Evolutionary conservation across 148 eudicot species (phyloP).

Genomic region (Arbutus unedo): DNA sequence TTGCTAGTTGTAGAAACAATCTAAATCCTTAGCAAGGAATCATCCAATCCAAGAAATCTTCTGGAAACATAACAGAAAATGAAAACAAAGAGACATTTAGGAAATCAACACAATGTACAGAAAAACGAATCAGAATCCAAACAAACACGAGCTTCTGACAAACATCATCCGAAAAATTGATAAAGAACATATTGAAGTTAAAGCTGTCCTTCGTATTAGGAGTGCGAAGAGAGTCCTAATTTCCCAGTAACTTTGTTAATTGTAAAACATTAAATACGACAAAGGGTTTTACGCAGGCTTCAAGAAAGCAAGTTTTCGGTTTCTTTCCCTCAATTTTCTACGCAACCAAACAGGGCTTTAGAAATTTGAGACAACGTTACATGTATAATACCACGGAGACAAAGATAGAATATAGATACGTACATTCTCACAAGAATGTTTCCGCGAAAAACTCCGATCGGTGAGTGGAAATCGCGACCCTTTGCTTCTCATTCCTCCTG

Average conservation of each 20-base stretch:
- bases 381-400: neutral
- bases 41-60: neutral
- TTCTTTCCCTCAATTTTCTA: neutral
- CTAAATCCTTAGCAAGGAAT: neutral
- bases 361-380: neutral
- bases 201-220: neutral
- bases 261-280: neutral
- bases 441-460: neutral
- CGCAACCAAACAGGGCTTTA: neutral
- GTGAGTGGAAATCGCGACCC: slow-evolving; percentile 15
- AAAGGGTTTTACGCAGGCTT: neutral
- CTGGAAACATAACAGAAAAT: neutral
- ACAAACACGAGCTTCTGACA: neutral
- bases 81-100: neutral
- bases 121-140: neutral
- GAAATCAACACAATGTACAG: neutral
- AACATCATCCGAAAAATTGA: neutral
- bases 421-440: slow-evolving; percentile 12
- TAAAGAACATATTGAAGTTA: neutral
- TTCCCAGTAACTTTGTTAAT: neutral
- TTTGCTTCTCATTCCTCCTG: neutral
- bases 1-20: neutral
- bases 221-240: neutral
- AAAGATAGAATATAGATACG: neutral
- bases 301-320: neutral